Evolutionary conservation across 2,329 filamentous ascomycete genomes (phyloP).

Genomic region (Stagonosporopsis vannaccii): DNA sequence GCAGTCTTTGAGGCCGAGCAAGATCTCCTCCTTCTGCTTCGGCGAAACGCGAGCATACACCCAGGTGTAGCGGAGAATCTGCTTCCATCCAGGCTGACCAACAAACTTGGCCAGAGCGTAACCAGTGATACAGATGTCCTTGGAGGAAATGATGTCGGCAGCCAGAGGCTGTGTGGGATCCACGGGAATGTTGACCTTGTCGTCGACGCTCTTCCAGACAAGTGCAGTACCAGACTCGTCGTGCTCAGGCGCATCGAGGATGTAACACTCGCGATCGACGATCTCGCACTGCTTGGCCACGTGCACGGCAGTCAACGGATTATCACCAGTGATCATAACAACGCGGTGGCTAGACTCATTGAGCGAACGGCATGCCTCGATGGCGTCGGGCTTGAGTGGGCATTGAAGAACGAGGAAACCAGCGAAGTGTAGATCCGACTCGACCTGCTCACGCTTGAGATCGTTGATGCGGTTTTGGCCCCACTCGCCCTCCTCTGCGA

Average conservation of each 20-base stretch:
- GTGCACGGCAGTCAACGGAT: conserved; percentile 94
- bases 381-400: conserved; percentile 94
- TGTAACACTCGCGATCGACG: conserved; percentile 92
- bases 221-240: conserved; percentile 81
- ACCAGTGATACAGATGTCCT: conserved; percentile 95
- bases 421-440: conserved; percentile 83
- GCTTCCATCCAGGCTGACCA: conserved; percentile 75
- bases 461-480: conserved; percentile 88
- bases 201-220: conserved; percentile 94
- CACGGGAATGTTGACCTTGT: conserved; percentile 84
- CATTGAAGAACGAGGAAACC: conserved; percentile 96
- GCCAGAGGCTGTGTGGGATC: conserved; percentile 84
- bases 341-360: conserved; percentile 99
- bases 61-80: conserved; percentile 89
- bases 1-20: conserved; percentile 94
- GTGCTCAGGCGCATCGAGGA: conserved; percentile 92
- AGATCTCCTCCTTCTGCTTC: conserved; percentile 98
- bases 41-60: conserved; percentile 98
- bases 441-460: conserved; percentile 90
- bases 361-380: conserved; percentile 92
- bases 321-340: conserved; percentile 99
- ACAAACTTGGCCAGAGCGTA: conserved; percentile 92
- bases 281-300: conserved; percentile 97
- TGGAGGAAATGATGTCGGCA: conserved; percentile 77
- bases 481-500: conserved; percentile 81